Conservation (phyloP, 352 stramenopile genomes). For the Phytophthora tubulina region DNA sequence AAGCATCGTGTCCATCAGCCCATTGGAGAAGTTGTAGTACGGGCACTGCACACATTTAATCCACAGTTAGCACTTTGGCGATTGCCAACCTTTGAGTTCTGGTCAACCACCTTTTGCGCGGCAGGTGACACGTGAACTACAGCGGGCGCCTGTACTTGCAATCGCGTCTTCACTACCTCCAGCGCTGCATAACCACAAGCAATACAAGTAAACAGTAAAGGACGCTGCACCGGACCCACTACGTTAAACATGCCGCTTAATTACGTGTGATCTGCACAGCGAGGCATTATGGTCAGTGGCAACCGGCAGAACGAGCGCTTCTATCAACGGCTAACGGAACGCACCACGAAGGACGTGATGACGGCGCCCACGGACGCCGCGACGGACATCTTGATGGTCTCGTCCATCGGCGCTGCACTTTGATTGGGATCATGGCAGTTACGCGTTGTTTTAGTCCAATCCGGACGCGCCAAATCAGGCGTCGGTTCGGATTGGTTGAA, state of each 20-base stretch:
- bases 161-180: slow-evolving; percentile 87
- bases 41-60: slow-evolving; percentile 48
- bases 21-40: slow-evolving; percentile 85
- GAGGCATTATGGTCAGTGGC: not conserved
- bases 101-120: slow-evolving; percentile 53
- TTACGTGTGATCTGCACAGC: slow-evolving; percentile 71
- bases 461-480: not conserved
- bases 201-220: slow-evolving; percentile 1
- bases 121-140: slow-evolving; percentile 58
- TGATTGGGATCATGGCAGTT: slow-evolving; percentile 18
- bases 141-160: slow-evolving; percentile 78
- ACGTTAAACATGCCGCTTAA: slow-evolving; percentile 13
- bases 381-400: slow-evolving; percentile 70
- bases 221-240: not conserved
- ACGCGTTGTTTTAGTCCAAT: slow-evolving; percentile 30
- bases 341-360: slow-evolving; percentile 75
- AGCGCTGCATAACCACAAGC: slow-evolving; percentile 51
- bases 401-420: slow-evolving; percentile 52
- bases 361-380: slow-evolving; percentile 74
- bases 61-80: slow-evolving; percentile 8
- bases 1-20: slow-evolving; percentile 85
- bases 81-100: slow-evolving; percentile 3
- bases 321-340: slow-evolving; percentile 16
- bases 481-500: slow-evolving; percentile 28
- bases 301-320: not conserved